These are phyloP conservation scores for Chytriomyces sp. DNA, from an alignment of 192 early-diverging fungal species.

Conservation along the genomic window DNA sequence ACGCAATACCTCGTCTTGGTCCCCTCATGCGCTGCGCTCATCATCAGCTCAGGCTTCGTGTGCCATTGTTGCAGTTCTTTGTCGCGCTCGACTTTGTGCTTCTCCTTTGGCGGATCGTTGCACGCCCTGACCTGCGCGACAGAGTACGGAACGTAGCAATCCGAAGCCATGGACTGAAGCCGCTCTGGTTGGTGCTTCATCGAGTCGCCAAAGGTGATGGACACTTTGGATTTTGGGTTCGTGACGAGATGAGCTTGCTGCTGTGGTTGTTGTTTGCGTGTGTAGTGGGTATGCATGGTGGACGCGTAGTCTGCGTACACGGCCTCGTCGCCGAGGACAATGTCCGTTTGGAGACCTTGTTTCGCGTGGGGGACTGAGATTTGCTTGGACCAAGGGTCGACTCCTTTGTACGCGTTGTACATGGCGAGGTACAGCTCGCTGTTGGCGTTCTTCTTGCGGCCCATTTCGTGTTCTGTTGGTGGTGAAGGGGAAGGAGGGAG, in stretches of 20 bases:
- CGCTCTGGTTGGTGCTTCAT: slow-evolving; percentile 26
- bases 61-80: slow-evolving; percentile 17
- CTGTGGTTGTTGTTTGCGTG: neutral
- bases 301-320: slow-evolving; percentile 38
- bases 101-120: neutral
- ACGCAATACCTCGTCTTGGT: slow-evolving; percentile 36
- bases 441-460: slow-evolving; percentile 21
- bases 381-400: slow-evolving; percentile 32
- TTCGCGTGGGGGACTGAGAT: slow-evolving; percentile 34
- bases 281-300: slow-evolving; percentile 45
- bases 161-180: slow-evolving; percentile 30
- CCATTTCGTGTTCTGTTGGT: slow-evolving; percentile 8
- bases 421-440: slow-evolving; percentile 32
- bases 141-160: slow-evolving; percentile 18
- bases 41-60: slow-evolving; percentile 29
- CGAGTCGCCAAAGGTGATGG: slow-evolving; percentile 47
- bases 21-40: slow-evolving; percentile 43
- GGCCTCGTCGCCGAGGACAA: slow-evolving; percentile 49
- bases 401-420: slow-evolving; percentile 27
- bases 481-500: neutral
- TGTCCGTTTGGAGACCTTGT: slow-evolving; percentile 49
- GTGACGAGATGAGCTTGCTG: neutral
- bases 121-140: neutral
- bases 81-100: slow-evolving; percentile 10
- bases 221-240: slow-evolving; percentile 28